These are phyloP conservation scores for Calonectria henricotiae DNA, from an alignment of 2,329 filamentous ascomycete species.

Conservation along the genomic window DNA sequence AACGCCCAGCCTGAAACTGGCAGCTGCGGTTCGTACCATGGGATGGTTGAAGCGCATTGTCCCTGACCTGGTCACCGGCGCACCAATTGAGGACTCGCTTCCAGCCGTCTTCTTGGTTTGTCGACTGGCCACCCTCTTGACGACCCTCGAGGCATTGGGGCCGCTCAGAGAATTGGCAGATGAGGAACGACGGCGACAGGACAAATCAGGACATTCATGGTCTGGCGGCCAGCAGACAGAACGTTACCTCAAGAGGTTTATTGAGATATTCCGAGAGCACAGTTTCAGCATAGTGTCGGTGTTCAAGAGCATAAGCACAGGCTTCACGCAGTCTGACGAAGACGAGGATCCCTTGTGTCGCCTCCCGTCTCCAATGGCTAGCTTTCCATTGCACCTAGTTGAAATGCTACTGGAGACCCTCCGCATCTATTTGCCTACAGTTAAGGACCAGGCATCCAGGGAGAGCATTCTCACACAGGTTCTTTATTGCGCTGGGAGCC, in stretches of 20 bases:
- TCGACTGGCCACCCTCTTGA: slow-evolving; percentile 83
- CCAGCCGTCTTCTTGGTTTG: slow-evolving; percentile 91
- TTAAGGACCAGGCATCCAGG: slow-evolving; percentile 83
- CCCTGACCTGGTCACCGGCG: slow-evolving; percentile 75
- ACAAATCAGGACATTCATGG: slow-evolving; percentile 65
- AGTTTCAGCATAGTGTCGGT: slow-evolving; percentile 96
- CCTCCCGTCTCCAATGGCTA: slow-evolving; percentile 83
- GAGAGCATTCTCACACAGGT: slow-evolving; percentile 95
- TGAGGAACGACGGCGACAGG: slow-evolving; percentile 77
- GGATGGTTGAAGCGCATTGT: slow-evolving; percentile 92
- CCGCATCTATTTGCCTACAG: slow-evolving; percentile 82
- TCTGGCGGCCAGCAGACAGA: slow-evolving; percentile 92
- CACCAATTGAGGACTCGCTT: slow-evolving; percentile 75
- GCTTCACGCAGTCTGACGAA: slow-evolving; percentile 47
- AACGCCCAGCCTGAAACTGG: slow-evolving; percentile 86
- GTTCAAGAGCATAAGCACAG: slow-evolving; percentile 85
- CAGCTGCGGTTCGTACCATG: slow-evolving; percentile 90
- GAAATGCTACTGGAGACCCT: slow-evolving; percentile 86
- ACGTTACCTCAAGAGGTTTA: slow-evolving; percentile 92
- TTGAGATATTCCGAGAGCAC: slow-evolving; percentile 98
- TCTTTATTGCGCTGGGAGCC: slow-evolving; percentile 91
- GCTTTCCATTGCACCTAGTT: slow-evolving; percentile 88
- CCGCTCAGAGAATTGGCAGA: slow-evolving; percentile 92
- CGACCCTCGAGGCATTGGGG: slow-evolving; percentile 86
- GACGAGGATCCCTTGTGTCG: slow-evolving; percentile 64